Percentiles rank a stretch among this genome's conserved stretches.
These are phyloP conservation scores for Corymbia citriodora DNA, from an alignment of 441 rosid species.

Conservation along the genomic window DNA sequence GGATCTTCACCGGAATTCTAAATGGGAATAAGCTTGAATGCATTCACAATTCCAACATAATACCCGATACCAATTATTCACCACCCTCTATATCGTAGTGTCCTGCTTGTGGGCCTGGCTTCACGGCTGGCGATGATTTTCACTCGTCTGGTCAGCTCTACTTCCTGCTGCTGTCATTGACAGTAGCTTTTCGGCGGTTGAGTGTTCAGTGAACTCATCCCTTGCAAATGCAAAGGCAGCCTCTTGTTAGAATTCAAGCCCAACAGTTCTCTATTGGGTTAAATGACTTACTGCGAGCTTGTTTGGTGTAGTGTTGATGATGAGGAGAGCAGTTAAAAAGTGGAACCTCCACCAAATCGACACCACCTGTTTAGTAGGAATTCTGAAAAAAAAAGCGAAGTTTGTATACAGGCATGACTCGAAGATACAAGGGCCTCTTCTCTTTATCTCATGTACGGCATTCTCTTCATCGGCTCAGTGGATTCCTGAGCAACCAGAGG, in stretches of 20 bases:
- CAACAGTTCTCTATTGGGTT: neutral
- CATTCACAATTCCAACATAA: neutral
- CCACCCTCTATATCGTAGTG: neutral
- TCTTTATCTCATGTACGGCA: neutral
- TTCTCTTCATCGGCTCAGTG: neutral
- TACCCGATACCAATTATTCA: neutral
- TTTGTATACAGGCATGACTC: neutral
- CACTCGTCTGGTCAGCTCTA: neutral
- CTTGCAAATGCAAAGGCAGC: neutral
- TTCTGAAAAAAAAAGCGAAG: neutral
- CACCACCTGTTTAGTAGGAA: neutral
- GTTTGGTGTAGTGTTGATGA: neutral
- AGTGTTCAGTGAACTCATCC: neutral
- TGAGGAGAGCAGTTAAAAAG: neutral
- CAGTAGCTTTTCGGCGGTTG: neutral
- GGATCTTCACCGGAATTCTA: neutral
- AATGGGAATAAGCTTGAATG: neutral
- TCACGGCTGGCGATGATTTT: neutral
- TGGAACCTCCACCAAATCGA: neutral
- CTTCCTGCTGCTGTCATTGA: neutral
- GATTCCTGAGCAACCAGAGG: neutral
- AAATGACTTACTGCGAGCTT: neutral
- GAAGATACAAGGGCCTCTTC: neutral
- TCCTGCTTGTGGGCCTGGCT: neutral
- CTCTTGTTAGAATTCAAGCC: neutral